These are phyloP conservation scores for Canavalia ensiformis DNA, from an alignment of 306 rosid species.

Conservation along the genomic window DNA sequence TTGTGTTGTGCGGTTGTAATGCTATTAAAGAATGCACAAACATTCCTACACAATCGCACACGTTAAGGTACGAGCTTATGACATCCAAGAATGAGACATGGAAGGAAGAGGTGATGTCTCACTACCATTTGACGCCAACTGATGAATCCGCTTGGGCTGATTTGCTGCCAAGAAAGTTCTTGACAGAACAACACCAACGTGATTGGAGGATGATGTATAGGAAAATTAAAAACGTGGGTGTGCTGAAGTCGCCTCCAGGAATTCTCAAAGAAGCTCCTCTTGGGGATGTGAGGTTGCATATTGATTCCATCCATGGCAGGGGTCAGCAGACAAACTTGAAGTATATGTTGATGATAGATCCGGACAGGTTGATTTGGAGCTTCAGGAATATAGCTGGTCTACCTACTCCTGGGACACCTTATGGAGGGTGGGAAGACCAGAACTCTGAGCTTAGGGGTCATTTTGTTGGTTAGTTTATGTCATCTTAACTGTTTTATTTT, in stretches of 20 bases:
- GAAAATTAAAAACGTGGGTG: constrained; percentile 60
- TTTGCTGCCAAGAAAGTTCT: constrained; percentile 69
- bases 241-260: constrained; percentile 48
- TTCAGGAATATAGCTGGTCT: constrained; percentile 84
- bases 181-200: constrained; percentile 58
- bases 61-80: constrained; percentile 50
- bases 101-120: constrained; percentile 66
- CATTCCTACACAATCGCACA: constrained; percentile 68
- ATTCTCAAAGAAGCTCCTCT: constrained; percentile 76
- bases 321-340: constrained; percentile 84
- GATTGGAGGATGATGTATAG: constrained; percentile 74
- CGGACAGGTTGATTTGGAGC: constrained; percentile 79
- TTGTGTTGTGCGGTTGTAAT: constrained; percentile 52
- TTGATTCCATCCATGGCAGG: constrained; percentile 59
- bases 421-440: constrained; percentile 76
- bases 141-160: constrained; percentile 81
- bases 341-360: constrained; percentile 81
- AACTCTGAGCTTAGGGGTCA: constrained; percentile 81
- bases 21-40: constrained; percentile 78
- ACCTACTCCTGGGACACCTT: constrained; percentile 72
- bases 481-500: background rate
- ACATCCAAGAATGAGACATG: constrained; percentile 68
- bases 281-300: constrained; percentile 69
- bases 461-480: constrained; percentile 76
- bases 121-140: constrained; percentile 75